A percentile compares a stretch with the other conserved stretches of the same genome.
These are phyloP conservation scores for Ceratocystis cacaofunesta DNA, from an alignment of 2,329 filamentous ascomycete genomes.

Conservation along the genomic window DNA sequence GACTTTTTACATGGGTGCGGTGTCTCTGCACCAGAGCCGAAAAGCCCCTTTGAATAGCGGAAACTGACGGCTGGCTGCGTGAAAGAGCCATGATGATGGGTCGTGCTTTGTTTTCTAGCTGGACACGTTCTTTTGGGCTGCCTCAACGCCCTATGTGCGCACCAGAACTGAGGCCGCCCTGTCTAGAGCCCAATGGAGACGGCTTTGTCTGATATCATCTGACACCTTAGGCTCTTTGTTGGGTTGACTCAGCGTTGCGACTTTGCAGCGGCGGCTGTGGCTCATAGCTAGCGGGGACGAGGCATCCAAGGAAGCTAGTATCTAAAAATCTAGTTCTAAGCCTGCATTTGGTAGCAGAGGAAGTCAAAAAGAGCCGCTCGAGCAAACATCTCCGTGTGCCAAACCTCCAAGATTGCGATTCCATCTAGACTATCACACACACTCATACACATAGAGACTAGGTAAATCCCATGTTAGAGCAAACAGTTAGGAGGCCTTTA, in stretches of 20 bases:
- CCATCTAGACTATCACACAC: not conserved
- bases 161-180: not conserved
- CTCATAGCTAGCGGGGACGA: not conserved
- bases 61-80: not conserved
- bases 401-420: not conserved
- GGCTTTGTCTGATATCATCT: not conserved
- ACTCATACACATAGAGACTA: not conserved
- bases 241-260: not conserved
- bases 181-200: not conserved
- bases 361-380: not conserved
- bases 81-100: not conserved
- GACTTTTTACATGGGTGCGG: constrained; percentile 22
- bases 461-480: not conserved
- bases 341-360: not conserved
- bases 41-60: constrained; percentile 11
- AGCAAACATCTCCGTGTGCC: not conserved
- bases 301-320: not conserved
- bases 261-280: not conserved
- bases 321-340: not conserved
- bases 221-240: not conserved
- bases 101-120: not conserved
- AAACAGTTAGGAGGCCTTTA: not conserved
- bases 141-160: not conserved
- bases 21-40: constrained; percentile 5
- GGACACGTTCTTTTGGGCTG: not conserved